phyloP scores from a whole-genome alignment of 2,329 filamentous ascomycete genomes.

The Davidsoniella virescens region DNA sequence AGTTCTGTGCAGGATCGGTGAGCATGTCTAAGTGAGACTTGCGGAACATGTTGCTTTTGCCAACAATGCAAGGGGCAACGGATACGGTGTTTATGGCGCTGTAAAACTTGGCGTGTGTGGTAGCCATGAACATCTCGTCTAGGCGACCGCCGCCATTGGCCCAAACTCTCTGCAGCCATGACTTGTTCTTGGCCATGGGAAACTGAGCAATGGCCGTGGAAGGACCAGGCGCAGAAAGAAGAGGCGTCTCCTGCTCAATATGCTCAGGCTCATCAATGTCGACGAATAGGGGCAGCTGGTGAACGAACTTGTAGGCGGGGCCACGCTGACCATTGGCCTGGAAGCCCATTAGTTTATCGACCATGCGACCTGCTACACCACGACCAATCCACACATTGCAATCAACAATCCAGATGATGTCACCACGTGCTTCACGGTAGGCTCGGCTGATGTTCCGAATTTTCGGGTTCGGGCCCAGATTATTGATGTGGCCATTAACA shows the following conservation, averaged over 20 bases:
- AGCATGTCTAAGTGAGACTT: constrained; percentile 73
- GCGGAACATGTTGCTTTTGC: constrained; percentile 98
- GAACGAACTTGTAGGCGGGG: constrained; percentile 71
- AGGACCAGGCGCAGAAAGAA: not conserved
- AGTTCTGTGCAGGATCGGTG: constrained; percentile 33
- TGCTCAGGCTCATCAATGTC: constrained; percentile 34
- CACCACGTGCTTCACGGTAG: constrained; percentile 73
- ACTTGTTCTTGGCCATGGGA: not conserved
- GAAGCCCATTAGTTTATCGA: constrained; percentile 67
- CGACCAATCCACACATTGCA: constrained; percentile 87
- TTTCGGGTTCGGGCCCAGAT: constrained; percentile 91
- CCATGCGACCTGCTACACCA: constrained; percentile 71
- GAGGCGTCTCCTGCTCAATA: constrained; percentile 8
- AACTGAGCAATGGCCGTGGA: constrained; percentile 1
- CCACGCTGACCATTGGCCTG: constrained; percentile 28
- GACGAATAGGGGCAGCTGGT: constrained; percentile 81
- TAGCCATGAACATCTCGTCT: constrained; percentile 90
- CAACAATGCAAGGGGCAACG: constrained; percentile 82
- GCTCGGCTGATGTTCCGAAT: constrained; percentile 91
- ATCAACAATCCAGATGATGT: constrained; percentile 87
- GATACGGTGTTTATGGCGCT: constrained; percentile 87
- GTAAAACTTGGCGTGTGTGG: constrained; percentile 93
- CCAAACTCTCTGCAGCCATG: constrained; percentile 19
- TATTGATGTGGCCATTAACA: constrained; percentile 30
- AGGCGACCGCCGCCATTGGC: constrained; percentile 57